Base-by-base conservation (phyloP, 2,329 filamentous ascomycete genomes). In the Blumeria hordei region DNA sequence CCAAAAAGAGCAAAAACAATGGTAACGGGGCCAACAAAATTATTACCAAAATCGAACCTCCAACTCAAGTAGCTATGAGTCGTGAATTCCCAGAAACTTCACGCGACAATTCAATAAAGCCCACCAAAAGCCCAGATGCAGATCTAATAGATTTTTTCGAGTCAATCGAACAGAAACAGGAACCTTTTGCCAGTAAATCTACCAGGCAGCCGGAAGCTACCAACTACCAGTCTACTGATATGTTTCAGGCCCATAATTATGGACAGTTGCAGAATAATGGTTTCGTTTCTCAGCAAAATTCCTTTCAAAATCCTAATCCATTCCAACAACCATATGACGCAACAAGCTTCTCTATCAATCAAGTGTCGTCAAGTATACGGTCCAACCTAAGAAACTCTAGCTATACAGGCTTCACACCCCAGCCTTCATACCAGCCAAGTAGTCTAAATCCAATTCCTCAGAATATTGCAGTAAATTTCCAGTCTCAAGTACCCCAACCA, bases 141-240 rank as follows among this genome's bases (percentile, higher is more conserved):
- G 85, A 93, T 70, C 73, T 93, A 58, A 96, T 94, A 64, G 92
- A 90, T 70, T 95, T 94, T 69, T 94, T 94, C 67, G 90, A 83
- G 64, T 88, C 87, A 6, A 94, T 94, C 63, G 88, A 95, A 64
- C 80, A 87, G 64, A 88, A 88, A 59, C 87, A 92, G 66, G 85
- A 85, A 54, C 73, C 81, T 0, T 77, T 85, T 73, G 73, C 68
- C 39, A 64, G 68, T 1, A 72, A 74, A 59, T 63, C 71, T 16
- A 60, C 60, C 21, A 59, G 60, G 52, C 64, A 65, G 43, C 70
- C 70, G 47, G 44, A n/a, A 54, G 58, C 49, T 36, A 58, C 57
- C 37, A 63, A 67, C 52, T 65, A 64, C 55, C 64, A 61, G 14
- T 59, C 58, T 21, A 59, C 58, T 28, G 56, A 60, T n/a, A 62